These are phyloP conservation scores for Eucalyptus brandiana DNA, from an alignment of 345 rosid genomes.

Conservation along the genomic window DNA sequence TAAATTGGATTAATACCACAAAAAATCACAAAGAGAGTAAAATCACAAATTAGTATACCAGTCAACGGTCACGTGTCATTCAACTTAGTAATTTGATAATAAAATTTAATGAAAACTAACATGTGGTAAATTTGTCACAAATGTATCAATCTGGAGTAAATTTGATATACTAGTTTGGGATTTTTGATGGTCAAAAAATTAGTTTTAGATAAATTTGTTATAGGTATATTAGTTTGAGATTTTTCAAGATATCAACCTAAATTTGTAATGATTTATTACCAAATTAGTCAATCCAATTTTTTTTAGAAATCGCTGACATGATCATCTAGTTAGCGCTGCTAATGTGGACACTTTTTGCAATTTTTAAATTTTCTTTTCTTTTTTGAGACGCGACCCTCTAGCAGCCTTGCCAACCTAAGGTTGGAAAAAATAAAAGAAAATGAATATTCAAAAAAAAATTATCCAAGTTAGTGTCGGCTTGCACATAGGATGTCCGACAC, in stretches of 20 bases:
- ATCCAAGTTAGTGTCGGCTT: accelerated
- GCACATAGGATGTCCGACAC: accelerated
- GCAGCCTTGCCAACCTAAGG: background rate
- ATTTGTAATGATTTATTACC: background rate
- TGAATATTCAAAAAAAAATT: background rate
- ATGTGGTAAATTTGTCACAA: too few species aligned
- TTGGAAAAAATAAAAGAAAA: background rate
- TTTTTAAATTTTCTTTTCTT: background rate
- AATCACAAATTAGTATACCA: too few species aligned
- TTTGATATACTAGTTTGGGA: too few species aligned
- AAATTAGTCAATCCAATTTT: background rate
- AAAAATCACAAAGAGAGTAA: too few species aligned
- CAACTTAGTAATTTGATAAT: too few species aligned
- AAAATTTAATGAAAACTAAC: too few species aligned
- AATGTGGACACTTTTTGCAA: background rate
- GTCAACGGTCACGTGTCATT: accelerated
- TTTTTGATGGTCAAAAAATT: too few species aligned
- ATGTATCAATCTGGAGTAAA: accelerated
- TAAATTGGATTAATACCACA: too few species aligned
- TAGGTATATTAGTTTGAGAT: accelerated
- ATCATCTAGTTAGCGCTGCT: accelerated
- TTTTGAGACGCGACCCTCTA: background rate
- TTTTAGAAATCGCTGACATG: accelerated
- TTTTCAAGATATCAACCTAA: too few species aligned
- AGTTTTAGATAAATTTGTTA: accelerated